These are phyloP conservation scores for Claviceps sp. DNA, from an alignment of 2,329 filamentous ascomycete genomes.

Conservation along the genomic window DNA sequence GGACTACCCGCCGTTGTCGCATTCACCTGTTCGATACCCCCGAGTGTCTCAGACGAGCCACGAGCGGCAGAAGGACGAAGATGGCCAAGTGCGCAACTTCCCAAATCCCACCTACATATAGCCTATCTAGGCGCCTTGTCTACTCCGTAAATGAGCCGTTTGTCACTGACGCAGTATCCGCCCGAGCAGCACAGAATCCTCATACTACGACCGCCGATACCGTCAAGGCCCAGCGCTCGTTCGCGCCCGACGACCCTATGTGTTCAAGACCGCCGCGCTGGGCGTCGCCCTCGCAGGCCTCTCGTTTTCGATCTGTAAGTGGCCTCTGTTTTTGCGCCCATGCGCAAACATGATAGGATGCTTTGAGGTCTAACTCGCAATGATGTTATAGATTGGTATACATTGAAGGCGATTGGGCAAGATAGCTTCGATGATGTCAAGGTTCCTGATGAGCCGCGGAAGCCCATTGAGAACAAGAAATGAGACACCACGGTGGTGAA, in stretches of 20 bases:
- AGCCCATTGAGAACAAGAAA: slow-evolving; percentile 22
- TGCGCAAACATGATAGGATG: background rate
- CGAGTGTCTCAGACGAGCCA: too few species aligned
- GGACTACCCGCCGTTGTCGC: too few species aligned
- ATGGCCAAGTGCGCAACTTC: slow-evolving; percentile 1
- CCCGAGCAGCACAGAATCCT: slow-evolving; percentile 33
- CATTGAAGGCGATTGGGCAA: slow-evolving; percentile 76
- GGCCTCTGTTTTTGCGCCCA: background rate
- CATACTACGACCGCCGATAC: slow-evolving; percentile 85
- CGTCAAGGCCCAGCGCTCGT: slow-evolving; percentile 80
- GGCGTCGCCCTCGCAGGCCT: too few species aligned
- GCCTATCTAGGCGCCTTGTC: too few species aligned
- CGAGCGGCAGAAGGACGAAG: background rate
- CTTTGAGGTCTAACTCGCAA: background rate
- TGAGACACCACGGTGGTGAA: background rate
- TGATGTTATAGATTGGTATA: slow-evolving; percentile 37
- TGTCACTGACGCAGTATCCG: background rate
- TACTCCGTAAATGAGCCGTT: too few species aligned
- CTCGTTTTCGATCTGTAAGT: slow-evolving; percentile 56
- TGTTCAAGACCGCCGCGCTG: slow-evolving; percentile 67
- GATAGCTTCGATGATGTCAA: slow-evolving; percentile 95
- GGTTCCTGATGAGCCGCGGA: slow-evolving; percentile 59
- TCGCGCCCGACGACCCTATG: slow-evolving; percentile 80
- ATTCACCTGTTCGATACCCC: too few species aligned
- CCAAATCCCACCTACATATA: background rate